Evolutionary conservation across 2,329 filamentous ascomycete genomes (phyloP).

Genomic region (Dactylellina drechsleri): DNA sequence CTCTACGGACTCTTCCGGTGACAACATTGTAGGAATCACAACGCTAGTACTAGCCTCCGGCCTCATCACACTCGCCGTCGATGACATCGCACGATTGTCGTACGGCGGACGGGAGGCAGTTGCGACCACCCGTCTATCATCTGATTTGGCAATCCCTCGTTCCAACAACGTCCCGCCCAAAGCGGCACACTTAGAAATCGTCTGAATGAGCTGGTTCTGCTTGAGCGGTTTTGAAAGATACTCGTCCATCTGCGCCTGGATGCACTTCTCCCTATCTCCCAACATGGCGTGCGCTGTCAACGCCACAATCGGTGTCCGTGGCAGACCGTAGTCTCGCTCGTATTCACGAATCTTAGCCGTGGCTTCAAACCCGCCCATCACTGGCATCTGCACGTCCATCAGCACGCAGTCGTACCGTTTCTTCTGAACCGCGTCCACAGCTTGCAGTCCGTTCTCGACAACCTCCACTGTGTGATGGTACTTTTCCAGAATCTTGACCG

Average conservation of each 20-base stretch:
- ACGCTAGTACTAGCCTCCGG: constrained; percentile 48
- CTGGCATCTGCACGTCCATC: constrained; percentile 99
- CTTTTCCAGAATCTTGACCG: constrained; percentile 96
- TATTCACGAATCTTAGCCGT: constrained; percentile 97
- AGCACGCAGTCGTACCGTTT: constrained; percentile 95
- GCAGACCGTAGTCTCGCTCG: constrained; percentile 80
- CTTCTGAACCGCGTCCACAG: constrained; percentile 88
- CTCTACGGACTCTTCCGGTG: constrained; percentile 37
- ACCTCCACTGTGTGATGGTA: constrained; percentile 93
- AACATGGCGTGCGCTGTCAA: constrained; percentile 98
- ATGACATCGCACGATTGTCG: constrained; percentile 42
- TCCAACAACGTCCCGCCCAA: constrained; percentile 84
- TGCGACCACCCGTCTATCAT: constrained; percentile 59
- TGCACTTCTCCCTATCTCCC: constrained; percentile 96
- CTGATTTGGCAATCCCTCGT: constrained; percentile 65
- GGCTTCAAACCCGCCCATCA: constrained; percentile 94
- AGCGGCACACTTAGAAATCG: constrained; percentile 94
- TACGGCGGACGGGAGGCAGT: constrained; percentile 57
- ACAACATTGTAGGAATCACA: constrained; percentile 22
- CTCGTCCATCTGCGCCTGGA: constrained; percentile 99
- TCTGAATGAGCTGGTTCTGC: constrained; percentile 97
- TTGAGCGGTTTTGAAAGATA: constrained; percentile 96
- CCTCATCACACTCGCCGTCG: constrained; percentile 41
- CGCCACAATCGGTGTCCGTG: constrained; percentile 93
- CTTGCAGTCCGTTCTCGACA: constrained; percentile 92